These are phyloP conservation scores for Ogataea haglerorum DNA, from an alignment of 805 yeast species.

Conservation along the genomic window DNA sequence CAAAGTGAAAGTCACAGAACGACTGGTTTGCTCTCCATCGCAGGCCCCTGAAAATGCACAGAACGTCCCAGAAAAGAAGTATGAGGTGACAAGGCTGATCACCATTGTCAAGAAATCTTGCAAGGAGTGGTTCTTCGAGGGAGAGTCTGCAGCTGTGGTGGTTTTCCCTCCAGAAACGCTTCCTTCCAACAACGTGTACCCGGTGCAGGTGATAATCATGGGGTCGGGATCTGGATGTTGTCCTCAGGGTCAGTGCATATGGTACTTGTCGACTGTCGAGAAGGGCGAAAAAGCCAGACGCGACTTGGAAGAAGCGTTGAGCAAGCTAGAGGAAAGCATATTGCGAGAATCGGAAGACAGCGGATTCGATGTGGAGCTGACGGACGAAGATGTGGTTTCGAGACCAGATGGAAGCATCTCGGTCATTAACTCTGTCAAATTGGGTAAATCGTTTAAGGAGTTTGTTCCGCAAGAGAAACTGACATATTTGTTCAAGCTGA, in stretches of 20 bases:
- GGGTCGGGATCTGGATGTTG: slow-evolving; percentile 87
- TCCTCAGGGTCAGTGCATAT: slow-evolving; percentile 80
- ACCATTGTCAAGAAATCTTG: slow-evolving; percentile 85
- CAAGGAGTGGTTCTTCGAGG: slow-evolving; percentile 85
- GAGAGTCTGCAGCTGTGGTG: slow-evolving; percentile 80
- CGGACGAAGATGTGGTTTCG: slow-evolving; percentile 52
- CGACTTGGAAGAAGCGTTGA: slow-evolving; percentile 78
- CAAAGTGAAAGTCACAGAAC: slow-evolving; percentile 70
- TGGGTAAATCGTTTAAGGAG: slow-evolving; percentile 81
- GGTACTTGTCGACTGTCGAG: slow-evolving; percentile 85
- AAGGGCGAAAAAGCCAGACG: slow-evolving; percentile 63
- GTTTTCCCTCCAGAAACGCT: slow-evolving; percentile 89
- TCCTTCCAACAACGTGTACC: slow-evolving; percentile 57
- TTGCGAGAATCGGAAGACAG: slow-evolving; percentile 72
- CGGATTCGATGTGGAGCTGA: slow-evolving; percentile 49
- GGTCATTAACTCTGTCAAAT: slow-evolving; percentile 71
- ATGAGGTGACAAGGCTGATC: slow-evolving; percentile 68
- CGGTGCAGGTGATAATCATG: slow-evolving; percentile 84
- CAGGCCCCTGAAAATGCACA: slow-evolving; percentile 47
- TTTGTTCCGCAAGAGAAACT: slow-evolving; percentile 78
- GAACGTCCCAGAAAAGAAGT: slow-evolving; percentile 43
- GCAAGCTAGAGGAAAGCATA: slow-evolving; percentile 74
- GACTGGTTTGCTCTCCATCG: slow-evolving; percentile 72
- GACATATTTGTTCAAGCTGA: slow-evolving; percentile 56
- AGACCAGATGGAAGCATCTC: slow-evolving; percentile 57